phyloP scores from a whole-genome alignment of 192 early-diverging fungal genomes.

The Phlyctochytrium bullatum region DNA sequence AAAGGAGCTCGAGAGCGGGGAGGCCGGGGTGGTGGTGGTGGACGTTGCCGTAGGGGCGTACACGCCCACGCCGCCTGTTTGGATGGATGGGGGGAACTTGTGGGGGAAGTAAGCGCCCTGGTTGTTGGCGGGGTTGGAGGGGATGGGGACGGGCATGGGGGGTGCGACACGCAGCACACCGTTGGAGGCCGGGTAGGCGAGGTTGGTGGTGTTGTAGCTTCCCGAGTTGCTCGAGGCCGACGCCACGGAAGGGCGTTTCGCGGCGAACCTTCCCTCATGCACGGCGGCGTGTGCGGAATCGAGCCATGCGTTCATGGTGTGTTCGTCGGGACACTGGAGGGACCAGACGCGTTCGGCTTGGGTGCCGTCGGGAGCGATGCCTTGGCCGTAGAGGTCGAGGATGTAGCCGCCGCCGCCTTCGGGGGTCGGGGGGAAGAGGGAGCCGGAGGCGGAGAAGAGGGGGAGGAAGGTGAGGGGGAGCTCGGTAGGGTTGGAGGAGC shows the following conservation, averaged over 20 bases:
- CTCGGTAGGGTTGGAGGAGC: neutral
- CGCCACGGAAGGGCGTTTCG: neutral
- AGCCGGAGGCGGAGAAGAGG: neutral
- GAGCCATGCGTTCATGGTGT: slow-evolving; percentile 2
- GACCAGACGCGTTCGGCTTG: slow-evolving; percentile 9
- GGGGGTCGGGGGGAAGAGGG: neutral
- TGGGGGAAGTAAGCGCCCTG: neutral
- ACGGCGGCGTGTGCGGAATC: neutral
- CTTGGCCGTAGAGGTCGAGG: slow-evolving; percentile 4
- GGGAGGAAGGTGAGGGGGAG: slow-evolving; percentile 13
- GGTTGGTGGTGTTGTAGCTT: too few species aligned
- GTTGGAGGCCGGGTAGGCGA: too few species aligned
- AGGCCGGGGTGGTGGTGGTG: neutral
- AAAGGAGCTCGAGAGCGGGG: neutral
- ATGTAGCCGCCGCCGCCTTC: slow-evolving; percentile 4
- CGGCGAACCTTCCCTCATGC: neutral
- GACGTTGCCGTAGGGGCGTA: neutral
- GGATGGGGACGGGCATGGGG: slow-evolving; percentile 3
- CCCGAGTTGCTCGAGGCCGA: neutral
- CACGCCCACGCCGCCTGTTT: neutral
- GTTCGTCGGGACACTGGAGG: slow-evolving; percentile 8
- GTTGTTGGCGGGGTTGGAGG: neutral
- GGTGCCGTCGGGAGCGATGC: neutral
- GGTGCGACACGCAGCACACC: too few species aligned
- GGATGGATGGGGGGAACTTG: neutral